These are phyloP conservation scores for Tricholoma matsutake DNA, from an alignment of 768 basidiomycete genomes.

Conservation along the genomic window DNA sequence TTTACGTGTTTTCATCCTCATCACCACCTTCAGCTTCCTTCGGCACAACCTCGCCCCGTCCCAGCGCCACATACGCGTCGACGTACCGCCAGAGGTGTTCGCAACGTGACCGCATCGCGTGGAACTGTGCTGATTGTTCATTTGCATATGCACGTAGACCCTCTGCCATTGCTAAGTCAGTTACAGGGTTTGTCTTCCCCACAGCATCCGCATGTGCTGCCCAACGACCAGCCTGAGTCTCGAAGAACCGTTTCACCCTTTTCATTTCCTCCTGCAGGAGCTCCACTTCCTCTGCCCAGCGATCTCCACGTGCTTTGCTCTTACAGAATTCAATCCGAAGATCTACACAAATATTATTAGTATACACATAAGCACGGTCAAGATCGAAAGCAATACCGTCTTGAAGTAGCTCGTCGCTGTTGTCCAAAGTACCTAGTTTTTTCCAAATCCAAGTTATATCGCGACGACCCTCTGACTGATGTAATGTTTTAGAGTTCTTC, in stretches of 20 bases:
- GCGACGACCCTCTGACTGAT: constrained; percentile 5
- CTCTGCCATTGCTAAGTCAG: background rate
- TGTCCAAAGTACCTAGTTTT: constrained; percentile 3
- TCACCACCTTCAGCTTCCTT: background rate
- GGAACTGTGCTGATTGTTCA: background rate
- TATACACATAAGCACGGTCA: background rate
- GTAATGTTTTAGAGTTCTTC: background rate
- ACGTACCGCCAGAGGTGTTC: background rate
- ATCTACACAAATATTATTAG: constrained; percentile 3
- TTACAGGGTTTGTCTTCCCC: background rate
- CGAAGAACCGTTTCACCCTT: constrained; percentile 8
- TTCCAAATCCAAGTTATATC: constrained; percentile 19
- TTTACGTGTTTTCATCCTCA: background rate
- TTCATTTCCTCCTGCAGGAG: constrained; percentile 10
- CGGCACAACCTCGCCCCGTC: background rate
- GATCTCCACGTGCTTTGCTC: constrained; percentile 7
- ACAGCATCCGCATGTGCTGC: background rate
- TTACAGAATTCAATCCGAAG: constrained; percentile 13
- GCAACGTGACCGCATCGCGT: background rate
- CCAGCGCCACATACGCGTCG: background rate
- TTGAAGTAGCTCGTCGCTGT: constrained; percentile 7
- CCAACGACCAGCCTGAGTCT: background rate
- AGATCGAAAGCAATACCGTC: constrained; percentile 8
- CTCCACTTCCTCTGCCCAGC: constrained; percentile 11
- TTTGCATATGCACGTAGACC: background rate